Percentiles rank a stretch among this genome's conserved stretches.
Evolutionary conservation across 1,139 yeast species (phyloP).

Genomic region (Candida sp.): DNA sequence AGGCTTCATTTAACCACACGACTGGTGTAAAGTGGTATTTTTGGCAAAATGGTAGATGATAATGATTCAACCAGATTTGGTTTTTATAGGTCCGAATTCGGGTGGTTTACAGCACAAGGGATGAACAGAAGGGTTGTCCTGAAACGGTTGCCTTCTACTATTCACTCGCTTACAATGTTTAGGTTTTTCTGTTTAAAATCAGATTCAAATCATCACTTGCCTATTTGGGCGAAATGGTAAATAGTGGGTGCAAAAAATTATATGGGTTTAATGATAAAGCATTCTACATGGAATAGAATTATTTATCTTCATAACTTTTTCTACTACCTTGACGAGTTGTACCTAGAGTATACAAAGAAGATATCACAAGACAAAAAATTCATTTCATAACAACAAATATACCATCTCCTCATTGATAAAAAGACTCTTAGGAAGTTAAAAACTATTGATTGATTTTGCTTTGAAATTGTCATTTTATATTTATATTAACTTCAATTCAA

Average conservation of each 20-base stretch:
- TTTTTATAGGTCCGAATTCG: no score
- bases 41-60: no score
- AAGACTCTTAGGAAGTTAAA: no score
- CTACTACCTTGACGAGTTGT: not conserved
- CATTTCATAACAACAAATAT: no score
- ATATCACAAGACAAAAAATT: not conserved
- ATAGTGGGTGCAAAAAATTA: conserved; percentile 3
- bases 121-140: not conserved
- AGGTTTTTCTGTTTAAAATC: not conserved
- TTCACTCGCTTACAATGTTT: not conserved
- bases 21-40: no score
- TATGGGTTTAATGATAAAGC: not conserved
- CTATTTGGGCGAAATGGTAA: conserved; percentile 2
- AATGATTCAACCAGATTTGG: no score
- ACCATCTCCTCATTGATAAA: no score
- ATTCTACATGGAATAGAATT: not conserved
- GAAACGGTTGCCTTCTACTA: not conserved
- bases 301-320: not conserved
- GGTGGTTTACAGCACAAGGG: not conserved
- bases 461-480: no score
- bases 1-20: no score
- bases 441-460: no score
- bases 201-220: not conserved
- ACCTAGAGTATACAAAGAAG: not conserved
- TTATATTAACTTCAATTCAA: not conserved